Base-by-base conservation (phyloP, 208 protist species). In the Strigomonas culicis region DNA sequence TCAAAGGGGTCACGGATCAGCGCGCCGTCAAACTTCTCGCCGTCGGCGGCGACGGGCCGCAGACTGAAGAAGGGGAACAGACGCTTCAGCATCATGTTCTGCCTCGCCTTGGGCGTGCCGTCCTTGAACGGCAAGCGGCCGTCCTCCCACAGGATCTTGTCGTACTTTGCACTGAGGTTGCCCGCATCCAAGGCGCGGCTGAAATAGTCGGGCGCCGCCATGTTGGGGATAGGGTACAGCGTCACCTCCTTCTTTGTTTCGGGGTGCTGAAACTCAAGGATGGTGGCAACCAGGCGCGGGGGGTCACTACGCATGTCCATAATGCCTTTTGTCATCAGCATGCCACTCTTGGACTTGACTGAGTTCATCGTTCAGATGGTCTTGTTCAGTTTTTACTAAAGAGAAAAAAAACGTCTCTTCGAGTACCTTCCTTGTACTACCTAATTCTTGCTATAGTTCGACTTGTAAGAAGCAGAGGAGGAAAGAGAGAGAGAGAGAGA, bases 321-420 rank as follows among this genome's bases (percentile, higher is more conserved):
- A 65, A 94, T 87, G 62, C 88, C 88, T 64, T 83, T 90, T 7
- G 80, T 88, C 83, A 91, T 89, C 28, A 87, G 68, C 82, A 89
- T 85, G 25, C 81, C 84, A 39, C 80, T 76, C 70, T 84, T 86
- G 4, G 73, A 46, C 66, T 84, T 87, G 1, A 91, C 68, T 19
- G 62, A 68, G 58, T 82, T 70, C 84, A 90, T 90, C 22, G 19
- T 50, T 0, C 2, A 28, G 17, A 25, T 41, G 27, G 13, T 15
- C 34, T 27, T 49, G 58, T 61, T 1, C 55, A 32, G 28, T 28
- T 60, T 15, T 59, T 55, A 51, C 27, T 52, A 47, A 47, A 19
- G 41, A 21, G 41, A 68, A 41, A 2, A 47, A 51, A 50, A n/a
- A 47, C 58, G 1, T 41, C 28, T 21, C 24, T 59, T 28, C 22